Base-by-base conservation (phyloP, 805 yeast genomes). In the Candida awuae region DNA sequence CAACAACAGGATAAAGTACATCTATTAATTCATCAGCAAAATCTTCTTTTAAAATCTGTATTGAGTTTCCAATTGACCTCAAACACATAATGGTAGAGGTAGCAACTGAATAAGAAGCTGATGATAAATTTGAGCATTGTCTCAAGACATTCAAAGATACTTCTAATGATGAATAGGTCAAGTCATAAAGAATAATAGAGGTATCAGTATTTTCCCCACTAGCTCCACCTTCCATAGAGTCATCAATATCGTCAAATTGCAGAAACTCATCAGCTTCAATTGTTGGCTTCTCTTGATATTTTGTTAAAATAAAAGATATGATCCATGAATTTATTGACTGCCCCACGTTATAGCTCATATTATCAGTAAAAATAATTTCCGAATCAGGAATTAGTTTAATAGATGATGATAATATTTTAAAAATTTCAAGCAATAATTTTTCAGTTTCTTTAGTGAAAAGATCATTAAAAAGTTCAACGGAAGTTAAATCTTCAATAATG, bases 1-100 rank as follows among this genome's bases (percentile, higher is more conserved):
- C 87, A 19, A 88, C 67, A 1, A 87, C 68, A 0, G 90, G 82
- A 48, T 77, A 84, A 7, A 92, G 55, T 40, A 71, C 68, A 44
- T 85, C 94, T 44, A 84, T 73, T 23, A 90, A 58, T 41, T 81
- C 82, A 14, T 65, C 65, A 29, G 68, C 50, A 49, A 77, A 75
- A 1, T 62, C 68, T 1, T 47, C 37, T 1, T 63, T 63, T 44
- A 67, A 34, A 4, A 54, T 40, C 10, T 43, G 45, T n/a, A 63
- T 56, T 4, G 56, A 54, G 13, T 48, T 43, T 1, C 59, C 57
- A 28, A 78, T 64, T 0, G 77, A 51, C 35, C 68, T 69, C 4
- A 77, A 43, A 0, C 80, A 67, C 10, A 70, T 59, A 1, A 58
- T 39, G 1, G 52, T 35, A 0, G 56, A 35, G 10, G 44, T 42